Base-by-base conservation (phyloP, 306 rosid species). In the Castanospermum australe region DNA sequence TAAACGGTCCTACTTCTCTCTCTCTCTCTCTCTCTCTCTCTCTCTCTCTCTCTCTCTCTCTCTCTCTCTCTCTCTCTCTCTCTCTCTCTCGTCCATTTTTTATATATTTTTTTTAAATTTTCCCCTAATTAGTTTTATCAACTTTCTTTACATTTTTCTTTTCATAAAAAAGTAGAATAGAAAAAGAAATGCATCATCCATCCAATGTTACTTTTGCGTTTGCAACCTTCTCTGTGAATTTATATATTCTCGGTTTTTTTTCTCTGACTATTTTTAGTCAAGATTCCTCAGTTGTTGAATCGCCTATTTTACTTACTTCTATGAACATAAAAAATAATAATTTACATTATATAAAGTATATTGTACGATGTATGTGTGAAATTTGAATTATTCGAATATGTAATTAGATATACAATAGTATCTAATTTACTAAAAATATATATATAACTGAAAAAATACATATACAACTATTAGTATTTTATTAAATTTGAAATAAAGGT, bases 281-380 rank as follows among this genome's bases (percentile, higher is more conserved):
- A 79, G 54, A 14, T 57, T 22, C 33, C 1, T 32, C 63, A 70
- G 32, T 60, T 32, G 33, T 42, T 52, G 4, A 78, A 59, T 47
- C 78, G 35, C 44, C n/a, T 52, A 24, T 51, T 65, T 67, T 68
- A 25, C 41, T 68, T 66, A 25, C 55, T 17, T 56, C 28, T 45
- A 55, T 54, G 81, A 77, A 76, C 65, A 65, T 52, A n/a, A 32
- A 52, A 28, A 65, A 52, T 8, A 36, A 65, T 76, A 64, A 51
- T 76, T 65, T 20, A 63, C 48, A 67, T 48, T 28, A 64, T 63
- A 32, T 47, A 24, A 59, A 44, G 9, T 71, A 4, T 71, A 17
- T 42, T n/a, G n/a, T n/a, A n/a, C n/a, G n/a, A n/a, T n/a, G n/a
- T n/a, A n/a, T n/a, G n/a, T n/a, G n/a, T n/a, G n/a, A n/a, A n/a